phyloP scores from a whole-genome alignment of 1,139 yeast genomes.

The Candida pseudoviswanathii region DNA sequence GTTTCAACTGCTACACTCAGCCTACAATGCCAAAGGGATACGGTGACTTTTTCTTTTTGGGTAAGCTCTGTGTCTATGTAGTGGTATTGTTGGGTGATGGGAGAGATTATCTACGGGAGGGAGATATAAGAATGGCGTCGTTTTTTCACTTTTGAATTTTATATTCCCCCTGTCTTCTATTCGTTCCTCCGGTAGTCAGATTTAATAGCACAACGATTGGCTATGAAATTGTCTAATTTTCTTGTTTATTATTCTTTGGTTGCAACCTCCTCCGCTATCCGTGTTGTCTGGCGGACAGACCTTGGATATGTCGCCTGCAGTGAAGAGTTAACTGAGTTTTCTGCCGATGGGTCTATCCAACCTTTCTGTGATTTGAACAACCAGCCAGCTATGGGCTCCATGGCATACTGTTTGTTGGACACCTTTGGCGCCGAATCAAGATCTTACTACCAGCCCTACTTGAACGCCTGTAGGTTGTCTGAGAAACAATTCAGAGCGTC shows the following conservation, averaged over 20 bases:
- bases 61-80: too few species aligned
- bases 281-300: not conserved
- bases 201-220: not conserved
- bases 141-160: too few species aligned
- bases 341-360: conserved; percentile 2
- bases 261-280: not conserved
- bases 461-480: conserved; percentile 25
- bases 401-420: conserved; percentile 32
- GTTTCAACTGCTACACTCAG: too few species aligned
- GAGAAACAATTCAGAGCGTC: conserved; percentile 23
- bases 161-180: too few species aligned
- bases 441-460: conserved; percentile 22
- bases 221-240: not conserved
- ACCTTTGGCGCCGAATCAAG: conserved; percentile 13
- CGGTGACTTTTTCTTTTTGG: too few species aligned
- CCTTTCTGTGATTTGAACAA: conserved; percentile 26
- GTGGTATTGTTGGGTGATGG: too few species aligned
- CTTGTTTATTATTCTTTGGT: not conserved
- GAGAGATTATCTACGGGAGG: too few species aligned
- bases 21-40: too few species aligned
- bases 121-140: too few species aligned
- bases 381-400: conserved; percentile 39
- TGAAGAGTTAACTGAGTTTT: conserved; percentile 2
- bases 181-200: not conserved
- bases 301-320: conserved; percentile 13